Conservation (phyloP, 2,329 filamentous ascomycete genomes). For the Stagonosporopsis rhizophila region DNA sequence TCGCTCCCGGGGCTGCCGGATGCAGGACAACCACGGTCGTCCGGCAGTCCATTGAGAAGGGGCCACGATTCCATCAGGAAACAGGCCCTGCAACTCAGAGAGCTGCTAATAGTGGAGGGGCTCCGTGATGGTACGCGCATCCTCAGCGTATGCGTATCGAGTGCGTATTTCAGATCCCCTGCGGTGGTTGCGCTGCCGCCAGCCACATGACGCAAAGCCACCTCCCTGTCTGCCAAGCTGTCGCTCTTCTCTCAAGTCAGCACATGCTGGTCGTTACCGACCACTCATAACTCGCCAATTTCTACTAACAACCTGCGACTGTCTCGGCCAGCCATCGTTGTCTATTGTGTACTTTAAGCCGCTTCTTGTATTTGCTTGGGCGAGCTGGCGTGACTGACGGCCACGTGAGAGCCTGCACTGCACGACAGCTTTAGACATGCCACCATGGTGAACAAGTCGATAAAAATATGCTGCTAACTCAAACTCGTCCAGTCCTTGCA, state of each 20-base stretch:
- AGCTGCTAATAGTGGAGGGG: conserved; percentile 11
- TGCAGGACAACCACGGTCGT: conserved; percentile 17
- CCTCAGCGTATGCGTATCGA: conserved; percentile 9
- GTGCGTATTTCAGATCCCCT: conserved; percentile 3
- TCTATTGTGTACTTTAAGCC: too few relatives aligned
- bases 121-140: conserved; percentile 21
- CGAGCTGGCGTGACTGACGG: too few relatives aligned
- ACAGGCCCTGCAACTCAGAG: background rate
- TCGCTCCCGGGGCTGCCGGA: conserved; percentile 35
- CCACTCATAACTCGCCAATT: background rate
- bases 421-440: too few relatives aligned
- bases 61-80: conserved; percentile 12
- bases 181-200: conserved; percentile 2
- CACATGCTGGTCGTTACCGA: background rate
- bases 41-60: conserved; percentile 10
- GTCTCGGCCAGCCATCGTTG: too few relatives aligned
- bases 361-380: too few relatives aligned
- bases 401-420: too few relatives aligned
- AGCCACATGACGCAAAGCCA: conserved; percentile 27
- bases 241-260: background rate
- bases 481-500: too few relatives aligned
- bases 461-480: too few relatives aligned
- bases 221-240: conserved; percentile 11
- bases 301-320: background rate
- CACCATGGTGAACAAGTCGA: too few relatives aligned